Evolutionary conservation across 1,284 basidiomycete genomes (phyloP).

Genomic region (Boletus smithii): DNA sequence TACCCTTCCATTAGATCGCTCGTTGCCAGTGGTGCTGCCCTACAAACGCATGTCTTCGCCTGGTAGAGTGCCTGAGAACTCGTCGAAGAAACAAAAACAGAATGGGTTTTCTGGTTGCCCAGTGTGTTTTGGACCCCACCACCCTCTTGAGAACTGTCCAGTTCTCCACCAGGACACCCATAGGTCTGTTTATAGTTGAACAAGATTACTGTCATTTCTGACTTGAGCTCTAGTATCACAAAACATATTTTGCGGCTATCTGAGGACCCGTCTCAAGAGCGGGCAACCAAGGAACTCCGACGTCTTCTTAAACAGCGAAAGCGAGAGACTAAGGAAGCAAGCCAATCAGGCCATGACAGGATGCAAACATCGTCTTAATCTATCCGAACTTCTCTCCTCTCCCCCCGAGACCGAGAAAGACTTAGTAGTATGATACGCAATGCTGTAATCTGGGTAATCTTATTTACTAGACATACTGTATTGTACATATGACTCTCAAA

Average conservation of each 20-base stretch:
- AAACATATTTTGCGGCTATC: slow-evolving; percentile 49
- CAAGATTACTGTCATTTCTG: slow-evolving; percentile 3
- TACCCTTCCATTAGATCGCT: neutral
- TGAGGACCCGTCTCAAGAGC: slow-evolving; percentile 36
- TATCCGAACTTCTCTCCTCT: too few relatives aligned
- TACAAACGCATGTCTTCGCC: slow-evolving; percentile 42
- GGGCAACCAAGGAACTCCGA: slow-evolving; percentile 41
- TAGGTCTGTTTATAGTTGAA: slow-evolving; percentile 39
- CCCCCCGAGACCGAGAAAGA: neutral
- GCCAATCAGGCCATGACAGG: neutral
- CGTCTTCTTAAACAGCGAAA: slow-evolving; percentile 46
- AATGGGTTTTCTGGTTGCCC: slow-evolving; percentile 35
- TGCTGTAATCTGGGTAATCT: slow-evolving; percentile 17
- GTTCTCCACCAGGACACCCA: slow-evolving; percentile 44
- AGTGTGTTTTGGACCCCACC: slow-evolving; percentile 45
- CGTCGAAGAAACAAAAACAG: slow-evolving; percentile 40
- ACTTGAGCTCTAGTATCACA: slow-evolving; percentile 38
- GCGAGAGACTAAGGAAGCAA: slow-evolving; percentile 11
- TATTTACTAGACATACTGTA: slow-evolving; percentile 15
- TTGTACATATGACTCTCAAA: neutral
- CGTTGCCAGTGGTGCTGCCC: slow-evolving; percentile 16
- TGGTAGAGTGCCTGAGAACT: slow-evolving; percentile 17
- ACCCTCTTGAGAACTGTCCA: slow-evolving; percentile 53
- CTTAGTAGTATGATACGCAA: slow-evolving; percentile 8
- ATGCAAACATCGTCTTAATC: slow-evolving; percentile 8